Base-by-base conservation (phyloP, 176 grass and related monocot species). In the Alloteropsis semialata region DNA sequence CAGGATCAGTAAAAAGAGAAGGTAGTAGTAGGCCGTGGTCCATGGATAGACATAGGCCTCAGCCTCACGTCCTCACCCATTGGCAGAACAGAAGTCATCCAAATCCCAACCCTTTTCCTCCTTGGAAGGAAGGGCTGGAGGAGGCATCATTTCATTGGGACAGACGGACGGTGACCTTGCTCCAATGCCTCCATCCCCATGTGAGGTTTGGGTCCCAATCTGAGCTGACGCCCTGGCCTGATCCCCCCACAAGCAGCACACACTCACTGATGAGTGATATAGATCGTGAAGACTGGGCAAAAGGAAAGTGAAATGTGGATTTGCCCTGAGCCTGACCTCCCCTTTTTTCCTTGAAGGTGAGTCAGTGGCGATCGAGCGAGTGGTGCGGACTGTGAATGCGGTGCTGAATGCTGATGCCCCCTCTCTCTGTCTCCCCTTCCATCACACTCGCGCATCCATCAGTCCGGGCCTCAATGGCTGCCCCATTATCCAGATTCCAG, bases 121-220 rank as follows among this genome's bases (percentile, higher is more conserved):
- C 32, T 19, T 56, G 72, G 57, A 38, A 46, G 65, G 66, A 67
- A 46, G 65, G 66, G 60, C 5, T 54, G 34, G 73, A 64, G 69
- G 56, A 59, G 63, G 76, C 54, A 46, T 65, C 43, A 53, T 64
- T 71, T 53, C 53, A 69, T 10, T 43, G 58, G 44, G 90, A n/a
- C n/a, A 5, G 34, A 36, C 34, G 34, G 34, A 42, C 53, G 66
- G 13, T 66, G 74, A 72, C 73, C 66, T 15, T 12, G 29, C 67
- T 71, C 65, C 65, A 73, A 78, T 5, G 39, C 66, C 25, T 44
- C 5, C 66, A 65, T 53, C 60, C 36, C 78, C 86, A 88, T 88
- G 86, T 82, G 86, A 91, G 85, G 62, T 8, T 60, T 25, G 71
- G 21, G 75, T 69, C 60, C 84, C 84, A 69, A 44, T 84, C 89